These are phyloP conservation scores for Polyplosphaeria fusca DNA, from an alignment of 495 filamentous ascomycete species.

Conservation along the genomic window DNA sequence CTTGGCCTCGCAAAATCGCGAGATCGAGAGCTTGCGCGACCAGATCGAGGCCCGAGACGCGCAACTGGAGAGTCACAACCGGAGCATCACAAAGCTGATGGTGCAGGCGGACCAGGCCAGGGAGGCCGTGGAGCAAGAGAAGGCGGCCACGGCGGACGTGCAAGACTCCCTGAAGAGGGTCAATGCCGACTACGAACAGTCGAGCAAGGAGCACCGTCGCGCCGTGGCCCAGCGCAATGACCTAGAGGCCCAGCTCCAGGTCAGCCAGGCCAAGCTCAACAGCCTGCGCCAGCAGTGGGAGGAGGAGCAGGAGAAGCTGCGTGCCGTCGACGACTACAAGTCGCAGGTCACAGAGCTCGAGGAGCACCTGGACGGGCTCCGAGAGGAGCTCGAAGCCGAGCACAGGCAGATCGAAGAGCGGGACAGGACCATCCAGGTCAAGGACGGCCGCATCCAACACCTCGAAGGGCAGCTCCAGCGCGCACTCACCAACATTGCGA, in stretches of 20 bases:
- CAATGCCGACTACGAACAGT: not conserved
- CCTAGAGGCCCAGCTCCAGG: not conserved
- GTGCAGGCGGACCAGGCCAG: too few relatives aligned
- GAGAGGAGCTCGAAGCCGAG: not conserved
- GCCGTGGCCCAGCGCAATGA: not conserved
- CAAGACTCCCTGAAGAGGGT: not conserved
- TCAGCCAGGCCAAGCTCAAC: not conserved
- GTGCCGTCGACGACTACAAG: not conserved
- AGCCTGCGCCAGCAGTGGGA: not conserved
- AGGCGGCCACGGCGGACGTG: not conserved
- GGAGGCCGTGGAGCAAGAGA: not conserved
- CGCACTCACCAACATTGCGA: not conserved
- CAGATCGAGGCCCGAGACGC: too few relatives aligned
- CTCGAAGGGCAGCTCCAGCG: constrained; percentile 9
- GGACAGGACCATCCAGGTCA: not conserved
- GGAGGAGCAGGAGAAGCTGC: not conserved
- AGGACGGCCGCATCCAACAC: constrained; percentile 3
- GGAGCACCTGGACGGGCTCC: not conserved
- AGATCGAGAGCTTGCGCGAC: too few relatives aligned
- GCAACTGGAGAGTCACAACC: too few relatives aligned
- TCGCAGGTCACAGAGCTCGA: not conserved
- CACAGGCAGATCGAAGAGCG: not conserved
- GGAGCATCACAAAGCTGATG: not conserved
- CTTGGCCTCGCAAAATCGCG: too few relatives aligned
- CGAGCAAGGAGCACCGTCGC: not conserved